Conservation (phyloP, 306 rosid genomes). For the Lathyrus sativus region DNA sequence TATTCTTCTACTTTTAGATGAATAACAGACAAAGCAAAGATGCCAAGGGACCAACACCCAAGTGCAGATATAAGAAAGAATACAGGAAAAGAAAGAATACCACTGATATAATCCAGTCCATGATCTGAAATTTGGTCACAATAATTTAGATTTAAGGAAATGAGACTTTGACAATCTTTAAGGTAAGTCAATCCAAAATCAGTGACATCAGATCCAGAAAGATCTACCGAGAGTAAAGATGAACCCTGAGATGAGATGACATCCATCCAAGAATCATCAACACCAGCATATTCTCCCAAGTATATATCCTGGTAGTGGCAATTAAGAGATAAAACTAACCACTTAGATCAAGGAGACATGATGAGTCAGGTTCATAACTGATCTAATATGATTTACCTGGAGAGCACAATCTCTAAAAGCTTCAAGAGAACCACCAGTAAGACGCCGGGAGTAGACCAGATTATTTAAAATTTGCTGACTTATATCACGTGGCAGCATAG, state of each 20-base stretch:
- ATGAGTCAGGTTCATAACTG: slow-evolving; percentile 15
- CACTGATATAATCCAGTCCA: slow-evolving; percentile 68
- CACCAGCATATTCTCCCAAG: slow-evolving; percentile 78
- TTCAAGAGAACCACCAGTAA: slow-evolving; percentile 55
- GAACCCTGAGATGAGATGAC: slow-evolving; percentile 84
- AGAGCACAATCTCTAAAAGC: slow-evolving; percentile 88
- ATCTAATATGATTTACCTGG: slow-evolving; percentile 61
- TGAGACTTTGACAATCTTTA: slow-evolving; percentile 71
- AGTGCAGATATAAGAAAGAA: slow-evolving; percentile 15
- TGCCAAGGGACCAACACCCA: slow-evolving; percentile 25
- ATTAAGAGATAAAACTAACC: slow-evolving; percentile 20
- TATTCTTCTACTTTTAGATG: slow-evolving; percentile 1
- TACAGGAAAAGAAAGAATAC: slow-evolving; percentile 47
- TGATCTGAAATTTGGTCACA: slow-evolving; percentile 82
- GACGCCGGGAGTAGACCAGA: slow-evolving; percentile 56
- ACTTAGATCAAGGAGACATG: slow-evolving; percentile 33
- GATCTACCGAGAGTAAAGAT: slow-evolving; percentile 83
- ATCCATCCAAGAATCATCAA: slow-evolving; percentile 87
- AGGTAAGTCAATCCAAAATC: slow-evolving; percentile 75
- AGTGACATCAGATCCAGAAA: slow-evolving; percentile 81
- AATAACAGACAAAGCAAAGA: slow-evolving; percentile 12
- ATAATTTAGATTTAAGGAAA: slow-evolving; percentile 66
- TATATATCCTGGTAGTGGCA: slow-evolving; percentile 69
- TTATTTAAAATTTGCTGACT: slow-evolving; percentile 85
- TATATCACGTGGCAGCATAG: slow-evolving; percentile 82